A percentile compares a stretch with the other conserved stretches of the same genome.
Evolutionary conservation across 306 rosid genomes (phyloP).

Genomic region (Ceratonia siliqua): DNA sequence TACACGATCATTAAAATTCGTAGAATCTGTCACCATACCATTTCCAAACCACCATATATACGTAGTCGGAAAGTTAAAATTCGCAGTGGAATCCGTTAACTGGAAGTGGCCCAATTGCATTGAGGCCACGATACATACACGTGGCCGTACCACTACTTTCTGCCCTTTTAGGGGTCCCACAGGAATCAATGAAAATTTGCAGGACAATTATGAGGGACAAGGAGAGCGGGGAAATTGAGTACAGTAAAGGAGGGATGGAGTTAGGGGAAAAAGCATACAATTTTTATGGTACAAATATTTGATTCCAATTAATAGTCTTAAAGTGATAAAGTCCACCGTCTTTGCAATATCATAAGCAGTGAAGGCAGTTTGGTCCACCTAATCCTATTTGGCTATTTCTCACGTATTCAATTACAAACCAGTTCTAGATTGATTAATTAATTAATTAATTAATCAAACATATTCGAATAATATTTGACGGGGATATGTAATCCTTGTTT

Average conservation of each 20-base stretch:
- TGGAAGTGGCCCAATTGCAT: slow-evolving; percentile 37
- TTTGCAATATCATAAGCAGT: background rate
- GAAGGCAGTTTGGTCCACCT: slow-evolving; percentile 45
- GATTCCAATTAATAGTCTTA: slow-evolving; percentile 20
- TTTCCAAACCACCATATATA: background rate
- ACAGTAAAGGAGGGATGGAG: slow-evolving; percentile 22
- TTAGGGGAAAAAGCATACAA: slow-evolving; percentile 15
- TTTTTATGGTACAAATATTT: slow-evolving; percentile 41
- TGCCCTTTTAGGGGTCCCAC: slow-evolving; percentile 24
- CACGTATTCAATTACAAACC: background rate
- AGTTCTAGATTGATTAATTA: too few relatives aligned
- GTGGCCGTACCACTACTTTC: slow-evolving; percentile 8
- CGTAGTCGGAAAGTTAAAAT: background rate
- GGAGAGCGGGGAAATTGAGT: slow-evolving; percentile 29
- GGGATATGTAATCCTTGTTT: background rate
- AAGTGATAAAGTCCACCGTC: slow-evolving; percentile 29
- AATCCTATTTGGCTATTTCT: background rate
- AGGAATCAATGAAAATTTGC: slow-evolving; percentile 27
- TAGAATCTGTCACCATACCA: background rate
- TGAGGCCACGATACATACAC: slow-evolving; percentile 37
- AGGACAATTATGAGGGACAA: background rate
- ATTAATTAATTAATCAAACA: too few relatives aligned
- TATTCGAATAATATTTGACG: background rate
- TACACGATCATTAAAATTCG: too few relatives aligned
- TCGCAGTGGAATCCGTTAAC: slow-evolving; percentile 38